Evolutionary conservation across 2,329 filamentous ascomycete genomes (phyloP).

Genomic region (Corinectria fuckeliana): DNA sequence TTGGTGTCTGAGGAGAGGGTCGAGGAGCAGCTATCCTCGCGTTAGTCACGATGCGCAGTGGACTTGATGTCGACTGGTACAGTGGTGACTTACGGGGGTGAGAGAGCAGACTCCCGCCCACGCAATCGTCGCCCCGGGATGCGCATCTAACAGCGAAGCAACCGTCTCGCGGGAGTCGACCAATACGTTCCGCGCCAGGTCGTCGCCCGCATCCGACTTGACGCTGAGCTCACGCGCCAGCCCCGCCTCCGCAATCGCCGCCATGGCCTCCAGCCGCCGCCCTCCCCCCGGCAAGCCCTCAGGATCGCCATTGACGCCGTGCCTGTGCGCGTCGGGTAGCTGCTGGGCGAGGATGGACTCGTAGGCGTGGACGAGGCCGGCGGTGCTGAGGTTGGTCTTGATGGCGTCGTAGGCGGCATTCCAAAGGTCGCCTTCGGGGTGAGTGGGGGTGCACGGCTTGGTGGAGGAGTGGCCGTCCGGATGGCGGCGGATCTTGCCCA

Average conservation of each 20-base stretch:
- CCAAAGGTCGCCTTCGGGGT: constrained; percentile 40
- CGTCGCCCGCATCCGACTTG: constrained; percentile 38
- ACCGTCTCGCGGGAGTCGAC: constrained; percentile 38
- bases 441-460: constrained; percentile 6
- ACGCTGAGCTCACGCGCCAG: constrained; percentile 39
- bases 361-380: constrained; percentile 44
- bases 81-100: constrained; percentile 42
- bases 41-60: not conserved
- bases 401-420: constrained; percentile 44
- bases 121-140: constrained; percentile 41
- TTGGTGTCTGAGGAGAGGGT: constrained; percentile 43
- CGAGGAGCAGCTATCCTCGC: constrained; percentile 42
- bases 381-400: constrained; percentile 38
- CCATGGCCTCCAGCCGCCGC: constrained; percentile 40
- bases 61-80: not conserved
- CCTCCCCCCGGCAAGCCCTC: constrained; percentile 32
- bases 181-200: constrained; percentile 38
- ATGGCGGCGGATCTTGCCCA: constrained; percentile 33
- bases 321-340: constrained; percentile 43
- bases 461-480: constrained; percentile 14
- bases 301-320: constrained; percentile 35
- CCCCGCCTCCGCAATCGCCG: constrained; percentile 39
- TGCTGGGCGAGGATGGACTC: constrained; percentile 46
- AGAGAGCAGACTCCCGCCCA: constrained; percentile 47
- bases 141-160: constrained; percentile 33